phyloP scores from a whole-genome alignment of 768 basidiomycete genomes.

The Fomitopsis pulvina region DNA sequence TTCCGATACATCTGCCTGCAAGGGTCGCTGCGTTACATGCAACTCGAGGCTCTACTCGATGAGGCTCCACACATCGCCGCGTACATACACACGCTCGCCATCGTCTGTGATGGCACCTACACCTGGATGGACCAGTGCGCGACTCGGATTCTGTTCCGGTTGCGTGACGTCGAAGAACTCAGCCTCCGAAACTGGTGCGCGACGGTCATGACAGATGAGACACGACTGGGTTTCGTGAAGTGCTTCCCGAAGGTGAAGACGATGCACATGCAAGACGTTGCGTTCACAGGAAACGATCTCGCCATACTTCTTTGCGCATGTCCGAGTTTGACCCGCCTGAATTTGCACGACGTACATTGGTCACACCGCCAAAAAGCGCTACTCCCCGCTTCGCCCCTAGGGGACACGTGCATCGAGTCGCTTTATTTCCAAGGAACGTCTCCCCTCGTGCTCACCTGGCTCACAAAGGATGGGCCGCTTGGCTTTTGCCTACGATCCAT shows the following conservation, averaged over 20 bases:
- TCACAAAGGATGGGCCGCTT: neutral
- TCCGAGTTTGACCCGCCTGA: neutral
- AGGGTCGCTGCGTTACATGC: neutral
- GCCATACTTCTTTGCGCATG: neutral
- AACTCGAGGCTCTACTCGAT: neutral
- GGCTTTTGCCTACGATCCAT: neutral
- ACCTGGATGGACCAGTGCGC: slow-evolving; percentile 3
- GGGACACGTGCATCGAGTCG: neutral
- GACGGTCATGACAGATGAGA: neutral
- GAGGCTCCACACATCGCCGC: neutral
- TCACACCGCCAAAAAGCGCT: neutral
- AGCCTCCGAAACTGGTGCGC: neutral
- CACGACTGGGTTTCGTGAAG: neutral
- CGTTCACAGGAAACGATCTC: neutral
- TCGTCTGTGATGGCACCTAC: slow-evolving; percentile 2
- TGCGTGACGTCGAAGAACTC: neutral
- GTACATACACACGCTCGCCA: neutral
- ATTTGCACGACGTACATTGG: slow-evolving; percentile 1
- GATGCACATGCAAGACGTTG: neutral
- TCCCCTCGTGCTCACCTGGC: neutral
- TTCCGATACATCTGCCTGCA: slow-evolving; percentile 10
- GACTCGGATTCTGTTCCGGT: neutral
- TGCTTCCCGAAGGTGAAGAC: neutral
- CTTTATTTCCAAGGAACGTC: neutral
- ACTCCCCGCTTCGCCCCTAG: neutral